Base-by-base conservation (phyloP, 2,329 filamentous ascomycete genomes). In the Fusarium odoratissimum region DNA sequence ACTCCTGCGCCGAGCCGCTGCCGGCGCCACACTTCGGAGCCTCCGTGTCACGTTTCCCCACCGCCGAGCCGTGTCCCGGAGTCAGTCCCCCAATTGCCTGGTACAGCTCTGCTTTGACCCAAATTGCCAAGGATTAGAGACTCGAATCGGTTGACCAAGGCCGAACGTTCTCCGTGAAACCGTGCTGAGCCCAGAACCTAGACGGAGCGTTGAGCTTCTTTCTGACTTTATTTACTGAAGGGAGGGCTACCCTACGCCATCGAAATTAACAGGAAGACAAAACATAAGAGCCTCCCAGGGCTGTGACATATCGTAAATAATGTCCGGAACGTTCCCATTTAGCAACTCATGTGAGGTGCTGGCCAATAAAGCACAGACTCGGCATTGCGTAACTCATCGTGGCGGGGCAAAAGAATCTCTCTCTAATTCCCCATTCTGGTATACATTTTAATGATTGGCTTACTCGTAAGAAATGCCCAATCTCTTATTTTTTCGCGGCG, bases 51-150 rank as follows among this genome's bases (percentile, higher is more conserved):
- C 42, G 17, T 40, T 66, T 60, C 60, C 48, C 70, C 55, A 44
- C 69, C 23, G 44, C 69, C 65, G 69, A 73, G 61, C 58, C 54
- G 58, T 71, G 48, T 25, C 41, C 69, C 58, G 71, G 57, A 65
- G 61, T 23, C 28, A 37, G 48, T 52, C 40, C 52, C 30, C 51
- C 41, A 66, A 67, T 58, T 51, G 44, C 38, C 44, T 33, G 42
- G 42, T 30, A 33, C 28, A 51, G n/a, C 28, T 60, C 58, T 67
- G 38, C 44, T 40, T 33, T 51, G 52, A 57, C 64, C 38, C 41
- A 48, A 31, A 45, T 44, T 44, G 65, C 69, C 69, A 72, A 72
- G 69, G 31, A 54, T 49, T 37, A 37, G 33, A 67, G 8, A 31
- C 38, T 55, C 41, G 21, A 17, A 48, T 61, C 31, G 40, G 23